Percentiles rank a stretch among this genome's conserved stretches.
Conservation (phyloP, 2,329 filamentous ascomycete genomes). For the Ophiosphaerella narmari region DNA sequence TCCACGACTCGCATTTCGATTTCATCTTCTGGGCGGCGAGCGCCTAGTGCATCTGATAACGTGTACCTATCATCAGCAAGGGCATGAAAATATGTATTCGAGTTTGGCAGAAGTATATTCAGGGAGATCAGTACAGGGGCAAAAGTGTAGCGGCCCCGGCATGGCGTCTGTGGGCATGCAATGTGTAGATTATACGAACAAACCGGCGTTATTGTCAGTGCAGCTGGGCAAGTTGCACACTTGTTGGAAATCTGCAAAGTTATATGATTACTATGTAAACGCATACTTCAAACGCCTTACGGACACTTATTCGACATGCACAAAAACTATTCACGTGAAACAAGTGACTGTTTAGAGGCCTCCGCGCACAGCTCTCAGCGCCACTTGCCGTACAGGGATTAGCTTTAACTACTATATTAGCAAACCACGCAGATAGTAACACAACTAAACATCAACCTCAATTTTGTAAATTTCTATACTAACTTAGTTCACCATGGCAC, state of each 20-base stretch:
- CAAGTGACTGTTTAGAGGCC: slow-evolving; percentile 6
- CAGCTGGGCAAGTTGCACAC: slow-evolving; percentile 25
- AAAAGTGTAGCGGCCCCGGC: slow-evolving; percentile 22
- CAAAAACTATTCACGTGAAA: not conserved
- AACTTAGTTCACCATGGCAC: slow-evolving; percentile 42
- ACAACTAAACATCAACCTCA: too few species aligned
- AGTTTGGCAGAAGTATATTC: slow-evolving; percentile 4
- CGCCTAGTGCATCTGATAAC: slow-evolving; percentile 29
- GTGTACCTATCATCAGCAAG: slow-evolving; percentile 16
- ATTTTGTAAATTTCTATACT: too few species aligned
- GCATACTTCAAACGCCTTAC: slow-evolving; percentile 2
- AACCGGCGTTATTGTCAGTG: slow-evolving; percentile 27
- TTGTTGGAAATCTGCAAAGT: slow-evolving; percentile 3
- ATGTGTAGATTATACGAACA: slow-evolving; percentile 36
- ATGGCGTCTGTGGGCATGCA: slow-evolving; percentile 23
- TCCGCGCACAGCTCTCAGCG: slow-evolving; percentile 10
- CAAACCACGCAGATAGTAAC: slow-evolving; percentile 29
- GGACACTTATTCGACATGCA: not conserved
- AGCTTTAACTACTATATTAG: slow-evolving; percentile 18
- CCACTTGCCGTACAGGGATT: slow-evolving; percentile 23
- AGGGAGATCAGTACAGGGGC: slow-evolving; percentile 1
- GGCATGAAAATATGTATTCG: slow-evolving; percentile 10
- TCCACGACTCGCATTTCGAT: slow-evolving; percentile 21
- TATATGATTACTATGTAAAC: not conserved
- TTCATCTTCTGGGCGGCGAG: slow-evolving; percentile 21